Percentiles rank a stretch among this genome's conserved stretches.
These are phyloP conservation scores for Tilletia setariae DNA, from an alignment of 1,284 basidiomycete species.

Conservation along the genomic window DNA sequence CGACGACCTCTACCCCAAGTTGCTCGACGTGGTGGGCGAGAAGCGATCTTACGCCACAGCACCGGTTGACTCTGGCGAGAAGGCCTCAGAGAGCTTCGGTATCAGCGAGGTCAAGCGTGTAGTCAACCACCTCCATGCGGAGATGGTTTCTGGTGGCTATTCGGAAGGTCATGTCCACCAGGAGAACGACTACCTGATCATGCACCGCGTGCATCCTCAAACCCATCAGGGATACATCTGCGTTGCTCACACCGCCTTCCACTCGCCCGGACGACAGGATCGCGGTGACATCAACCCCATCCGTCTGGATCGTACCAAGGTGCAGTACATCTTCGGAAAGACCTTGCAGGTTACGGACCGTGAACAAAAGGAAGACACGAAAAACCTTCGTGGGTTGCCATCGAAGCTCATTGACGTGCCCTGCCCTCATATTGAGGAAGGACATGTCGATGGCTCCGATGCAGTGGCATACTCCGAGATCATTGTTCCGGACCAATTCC, in stretches of 20 bases:
- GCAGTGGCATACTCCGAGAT: slow-evolving; percentile 34
- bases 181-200: slow-evolving; percentile 40
- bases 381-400: slow-evolving; percentile 34
- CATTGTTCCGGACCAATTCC: slow-evolving; percentile 43
- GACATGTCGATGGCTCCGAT: slow-evolving; percentile 22
- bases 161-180: slow-evolving; percentile 47
- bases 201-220: slow-evolving; percentile 47
- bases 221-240: slow-evolving; percentile 44
- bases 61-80: slow-evolving; percentile 31
- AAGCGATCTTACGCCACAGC: slow-evolving; percentile 34
- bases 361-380: slow-evolving; percentile 24
- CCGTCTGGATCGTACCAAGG: slow-evolving; percentile 38
- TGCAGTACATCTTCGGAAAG: slow-evolving; percentile 41
- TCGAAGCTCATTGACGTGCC: slow-evolving; percentile 40
- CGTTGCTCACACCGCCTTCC: slow-evolving; percentile 45
- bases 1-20: slow-evolving; percentile 46
- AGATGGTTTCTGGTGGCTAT: slow-evolving; percentile 45
- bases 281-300: slow-evolving; percentile 39
- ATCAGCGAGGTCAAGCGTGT: slow-evolving; percentile 34
- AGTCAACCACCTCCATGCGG: slow-evolving; percentile 45
- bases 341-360: slow-evolving; percentile 34
- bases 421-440: slow-evolving; percentile 30
- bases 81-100: background rate
- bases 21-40: slow-evolving; percentile 43
- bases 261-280: slow-evolving; percentile 29